Percentiles rank a stretch among this genome's conserved stretches.
These are phyloP conservation scores for Suillus tomentosus DNA, from an alignment of 768 basidiomycete genomes.

Conservation along the genomic window DNA sequence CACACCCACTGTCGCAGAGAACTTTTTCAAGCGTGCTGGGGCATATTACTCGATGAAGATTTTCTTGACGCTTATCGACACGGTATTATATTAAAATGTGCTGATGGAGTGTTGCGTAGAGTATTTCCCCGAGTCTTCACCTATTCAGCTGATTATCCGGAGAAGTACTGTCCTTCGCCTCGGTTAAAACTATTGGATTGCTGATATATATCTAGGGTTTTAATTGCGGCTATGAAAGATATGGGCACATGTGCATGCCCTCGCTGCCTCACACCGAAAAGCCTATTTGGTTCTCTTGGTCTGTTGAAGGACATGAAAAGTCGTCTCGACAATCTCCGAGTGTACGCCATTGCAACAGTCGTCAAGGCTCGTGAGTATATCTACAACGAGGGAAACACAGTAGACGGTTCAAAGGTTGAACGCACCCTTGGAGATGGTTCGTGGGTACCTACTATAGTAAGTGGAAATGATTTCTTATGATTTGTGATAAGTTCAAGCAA, in stretches of 20 bases:
- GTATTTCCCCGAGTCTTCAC: slow-evolving; percentile 25
- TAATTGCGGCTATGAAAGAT: slow-evolving; percentile 4
- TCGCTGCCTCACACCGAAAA: slow-evolving; percentile 14
- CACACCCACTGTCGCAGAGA: slow-evolving; percentile 10
- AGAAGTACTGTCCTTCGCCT: slow-evolving; percentile 15
- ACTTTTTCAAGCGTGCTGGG: slow-evolving; percentile 17
- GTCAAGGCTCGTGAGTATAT: too few relatives aligned
- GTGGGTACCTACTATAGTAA: too few relatives aligned
- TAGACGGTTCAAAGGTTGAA: too few relatives aligned
- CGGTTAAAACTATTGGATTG: too few relatives aligned
- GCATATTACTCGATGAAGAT: neutral
- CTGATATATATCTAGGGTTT: slow-evolving; percentile 20
- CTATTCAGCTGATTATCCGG: slow-evolving; percentile 24
- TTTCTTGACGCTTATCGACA: slow-evolving; percentile 17
- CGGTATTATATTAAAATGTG: slow-evolving; percentile 18
- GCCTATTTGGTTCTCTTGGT: slow-evolving; percentile 11
- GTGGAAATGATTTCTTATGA: too few relatives aligned
- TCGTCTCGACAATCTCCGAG: neutral
- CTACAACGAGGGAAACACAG: too few relatives aligned
- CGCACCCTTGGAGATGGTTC: too few relatives aligned
- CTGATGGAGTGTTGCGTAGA: slow-evolving; percentile 18
- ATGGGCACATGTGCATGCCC: slow-evolving; percentile 19
- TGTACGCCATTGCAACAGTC: neutral
- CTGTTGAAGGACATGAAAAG: slow-evolving; percentile 5
- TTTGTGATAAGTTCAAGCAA: too few relatives aligned